Evolutionary conservation across 2,329 filamentous ascomycete species (phyloP), one percentile per base, ranked within the genome.

Genomic region (Pseudogymnoascus sp.): DNA sequence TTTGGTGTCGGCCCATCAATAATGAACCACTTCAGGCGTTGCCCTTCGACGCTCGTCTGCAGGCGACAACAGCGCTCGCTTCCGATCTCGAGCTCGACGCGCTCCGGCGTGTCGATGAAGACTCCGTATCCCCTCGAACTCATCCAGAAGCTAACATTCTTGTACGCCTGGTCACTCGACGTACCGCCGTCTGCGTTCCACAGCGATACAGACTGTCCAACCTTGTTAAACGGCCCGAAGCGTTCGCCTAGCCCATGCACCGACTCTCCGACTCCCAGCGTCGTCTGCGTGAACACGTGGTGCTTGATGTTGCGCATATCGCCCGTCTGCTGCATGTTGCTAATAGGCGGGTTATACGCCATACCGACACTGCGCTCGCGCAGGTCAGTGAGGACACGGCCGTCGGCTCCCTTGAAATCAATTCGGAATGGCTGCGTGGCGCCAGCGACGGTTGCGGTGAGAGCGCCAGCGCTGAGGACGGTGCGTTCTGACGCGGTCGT

Each of bases 151-250:
- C 84, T 82, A 2, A 89, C 74, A 69, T 89, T 89, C 75, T 89
- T 89, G 74, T 89, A 89, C 0, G 85, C 85, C 70, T 88, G 86
- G 61, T 88, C 85, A 65, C 82, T 85, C 0, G 82, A 85, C 0
- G 86, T 89, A 8, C 86, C 86, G 5, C 83, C 83, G 66, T 85
- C 83, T 11, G 80, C 79, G 66, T 85, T 85, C 81, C 82, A 85
- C 6, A 92, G 79, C 61, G 82, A 78, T 7, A 92, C 75, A 10
- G 80, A 78, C 72, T 92, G 88, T 10, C 88, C 88, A 41, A 90
- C 84, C 72, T 89, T 91, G 71, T 89, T 87, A 73, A 88, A 89
- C 5, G 86, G 83, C 0, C 88, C 88, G 69, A 92, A 92, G 11
- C 89, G 79, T 74, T 92, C 88, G 1, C 88, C 89, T 3, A 92